These are phyloP conservation scores for Rhododendron henanense DNA, from an alignment of 148 eudicot genomes.

Conservation along the genomic window DNA sequence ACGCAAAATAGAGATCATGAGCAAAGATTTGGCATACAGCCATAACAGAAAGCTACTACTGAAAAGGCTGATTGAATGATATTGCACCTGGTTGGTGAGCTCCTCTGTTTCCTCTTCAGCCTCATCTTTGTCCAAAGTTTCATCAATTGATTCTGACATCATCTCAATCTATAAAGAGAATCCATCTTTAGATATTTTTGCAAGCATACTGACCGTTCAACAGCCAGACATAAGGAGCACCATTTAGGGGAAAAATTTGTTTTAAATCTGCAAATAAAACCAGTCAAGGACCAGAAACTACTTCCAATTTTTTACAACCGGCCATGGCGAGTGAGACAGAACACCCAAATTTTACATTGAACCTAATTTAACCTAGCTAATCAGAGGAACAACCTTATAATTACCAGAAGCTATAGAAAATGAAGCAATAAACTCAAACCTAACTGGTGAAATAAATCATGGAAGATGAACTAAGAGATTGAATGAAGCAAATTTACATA, in stretches of 20 bases:
- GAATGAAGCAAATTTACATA: not conserved
- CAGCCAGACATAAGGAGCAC: not conserved
- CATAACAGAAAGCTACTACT: not conserved
- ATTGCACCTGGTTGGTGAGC: slow-evolving; percentile 60
- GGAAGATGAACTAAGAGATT: not conserved
- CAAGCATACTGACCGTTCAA: not conserved
- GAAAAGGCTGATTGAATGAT: not conserved
- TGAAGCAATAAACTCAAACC: not conserved
- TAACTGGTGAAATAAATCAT: not conserved
- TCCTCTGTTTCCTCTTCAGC: slow-evolving; percentile 80
- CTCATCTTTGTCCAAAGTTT: slow-evolving; percentile 69
- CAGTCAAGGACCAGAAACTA: not conserved
- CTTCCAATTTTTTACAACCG: not conserved
- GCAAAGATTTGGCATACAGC: not conserved
- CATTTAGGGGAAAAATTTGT: not conserved
- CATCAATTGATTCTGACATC: slow-evolving; percentile 78
- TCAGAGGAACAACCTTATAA: not conserved
- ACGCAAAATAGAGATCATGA: slow-evolving; percentile 8
- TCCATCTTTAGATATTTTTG: not conserved
- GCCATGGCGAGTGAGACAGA: not conserved
- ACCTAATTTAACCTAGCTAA: not conserved
- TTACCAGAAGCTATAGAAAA: not conserved
- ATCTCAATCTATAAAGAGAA: slow-evolving; percentile 47
- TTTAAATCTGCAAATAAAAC: not conserved
- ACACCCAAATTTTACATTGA: not conserved